A percentile compares a stretch with the other conserved stretches of the same genome.
Evolutionary conservation across 2,329 filamentous ascomycete species (phyloP).

Genomic region (Ascochyta koolunga): DNA sequence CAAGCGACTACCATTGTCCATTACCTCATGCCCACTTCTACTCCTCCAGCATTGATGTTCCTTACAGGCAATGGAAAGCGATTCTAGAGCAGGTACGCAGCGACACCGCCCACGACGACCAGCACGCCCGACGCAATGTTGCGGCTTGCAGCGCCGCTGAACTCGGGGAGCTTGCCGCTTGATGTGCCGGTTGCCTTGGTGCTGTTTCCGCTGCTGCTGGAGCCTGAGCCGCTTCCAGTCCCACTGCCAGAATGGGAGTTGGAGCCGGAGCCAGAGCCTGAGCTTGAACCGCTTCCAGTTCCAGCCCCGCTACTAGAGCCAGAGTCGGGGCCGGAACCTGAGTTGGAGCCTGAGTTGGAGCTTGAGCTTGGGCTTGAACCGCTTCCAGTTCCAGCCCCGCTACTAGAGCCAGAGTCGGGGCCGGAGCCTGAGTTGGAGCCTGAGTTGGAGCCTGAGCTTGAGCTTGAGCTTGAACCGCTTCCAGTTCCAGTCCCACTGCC

Average conservation of each 20-base stretch:
- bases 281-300: background rate
- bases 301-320: no score
- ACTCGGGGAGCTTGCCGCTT: slow-evolving; percentile 4
- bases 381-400: no score
- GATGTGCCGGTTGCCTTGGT: background rate
- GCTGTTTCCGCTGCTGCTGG: no score
- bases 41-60: background rate
- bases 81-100: background rate
- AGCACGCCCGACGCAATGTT: background rate
- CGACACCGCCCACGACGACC: background rate
- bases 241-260: no score
- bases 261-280: background rate
- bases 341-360: no score
- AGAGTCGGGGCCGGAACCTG: no score
- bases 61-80: no score
- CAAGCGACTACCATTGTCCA: background rate
- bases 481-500: background rate
- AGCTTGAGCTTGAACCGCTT: background rate
- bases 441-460: background rate
- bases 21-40: background rate
- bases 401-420: background rate
- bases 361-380: no score
- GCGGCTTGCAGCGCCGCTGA: slow-evolving; percentile 15
- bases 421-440: background rate
- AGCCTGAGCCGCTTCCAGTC: background rate